phyloP scores from a whole-genome alignment of 2,329 filamentous ascomycete genomes.

The Torrubiellomyces zombiae region DNA sequence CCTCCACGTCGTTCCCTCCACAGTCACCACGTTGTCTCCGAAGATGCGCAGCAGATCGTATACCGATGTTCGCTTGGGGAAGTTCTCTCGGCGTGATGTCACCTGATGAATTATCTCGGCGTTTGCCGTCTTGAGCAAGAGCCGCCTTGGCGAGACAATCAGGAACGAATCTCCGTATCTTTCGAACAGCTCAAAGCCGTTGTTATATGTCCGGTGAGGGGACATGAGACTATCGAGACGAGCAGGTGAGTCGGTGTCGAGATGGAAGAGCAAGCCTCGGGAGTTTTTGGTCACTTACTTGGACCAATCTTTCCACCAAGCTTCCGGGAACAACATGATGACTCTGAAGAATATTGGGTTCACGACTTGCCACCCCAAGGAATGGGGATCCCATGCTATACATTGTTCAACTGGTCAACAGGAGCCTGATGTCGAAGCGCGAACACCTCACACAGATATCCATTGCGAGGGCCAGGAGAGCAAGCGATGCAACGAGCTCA shows the following conservation, averaged over 20 bases:
- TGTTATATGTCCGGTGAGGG: constrained; percentile 43
- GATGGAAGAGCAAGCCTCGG: constrained; percentile 1
- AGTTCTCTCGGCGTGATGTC: constrained; percentile 47
- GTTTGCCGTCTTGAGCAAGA: constrained; percentile 41
- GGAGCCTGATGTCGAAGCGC: too few species aligned
- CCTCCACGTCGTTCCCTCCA: constrained; percentile 54
- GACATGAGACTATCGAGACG: constrained; percentile 27
- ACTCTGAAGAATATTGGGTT: constrained; percentile 36
- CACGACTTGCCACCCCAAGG: constrained; percentile 37
- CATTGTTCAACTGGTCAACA: too few species aligned
- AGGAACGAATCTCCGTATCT: constrained; percentile 47
- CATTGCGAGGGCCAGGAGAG: too few species aligned
- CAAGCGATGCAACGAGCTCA: too few species aligned
- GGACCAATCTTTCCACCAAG: constrained; percentile 40
- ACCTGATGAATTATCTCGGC: constrained; percentile 51
- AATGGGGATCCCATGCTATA: constrained; percentile 31
- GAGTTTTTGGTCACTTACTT: constrained; percentile 27
- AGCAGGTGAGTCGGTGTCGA: not conserved
- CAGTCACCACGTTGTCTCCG: constrained; percentile 54
- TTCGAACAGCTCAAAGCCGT: constrained; percentile 39
- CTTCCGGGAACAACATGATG: constrained; percentile 35
- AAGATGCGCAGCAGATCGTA: constrained; percentile 29
- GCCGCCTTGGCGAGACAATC: constrained; percentile 38
- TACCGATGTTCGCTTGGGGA: constrained; percentile 30
- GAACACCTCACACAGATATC: too few species aligned